These are phyloP conservation scores for Sclerotinia glacialis DNA, from an alignment of 2,329 filamentous ascomycete species.

Conservation along the genomic window DNA sequence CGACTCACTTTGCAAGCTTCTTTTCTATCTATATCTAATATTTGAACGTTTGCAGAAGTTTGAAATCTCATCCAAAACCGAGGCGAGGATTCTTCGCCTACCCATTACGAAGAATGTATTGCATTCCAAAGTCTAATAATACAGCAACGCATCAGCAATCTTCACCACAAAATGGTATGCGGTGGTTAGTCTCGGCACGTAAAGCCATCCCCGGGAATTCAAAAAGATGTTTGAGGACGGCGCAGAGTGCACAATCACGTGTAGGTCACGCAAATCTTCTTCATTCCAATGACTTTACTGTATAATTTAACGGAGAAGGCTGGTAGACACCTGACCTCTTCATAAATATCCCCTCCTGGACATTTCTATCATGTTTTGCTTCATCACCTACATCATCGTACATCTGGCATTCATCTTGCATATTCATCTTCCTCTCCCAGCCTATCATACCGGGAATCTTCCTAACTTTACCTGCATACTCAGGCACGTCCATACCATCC, in stretches of 20 bases:
- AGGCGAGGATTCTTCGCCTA: conserved; percentile 3
- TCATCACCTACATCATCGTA: conserved; percentile 25
- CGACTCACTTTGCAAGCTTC: background rate
- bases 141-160: conserved; percentile 8
- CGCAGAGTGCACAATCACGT: conserved; percentile 20
- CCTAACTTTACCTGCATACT: conserved; percentile 23
- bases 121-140: conserved; percentile 13
- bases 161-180: background rate
- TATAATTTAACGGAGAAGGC: conserved; percentile 34
- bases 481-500: conserved; percentile 22
- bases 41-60: conserved; percentile 20
- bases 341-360: conserved; percentile 36
- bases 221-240: conserved; percentile 21
- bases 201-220: conserved; percentile 23
- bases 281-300: conserved; percentile 28
- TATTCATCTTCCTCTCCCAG: conserved; percentile 18
- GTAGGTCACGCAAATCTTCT: conserved; percentile 21
- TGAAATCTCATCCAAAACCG: conserved; percentile 3
- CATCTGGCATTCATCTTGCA: conserved; percentile 30
- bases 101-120: conserved; percentile 20
- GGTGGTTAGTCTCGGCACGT: conserved; percentile 22
- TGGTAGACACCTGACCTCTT: conserved; percentile 31
- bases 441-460: conserved; percentile 16
- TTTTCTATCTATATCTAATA: conserved; percentile 6
- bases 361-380: conserved; percentile 32